These are phyloP conservation scores for Penicillium sp. DNA, from an alignment of 2,329 filamentous ascomycete species.

Conservation along the genomic window DNA sequence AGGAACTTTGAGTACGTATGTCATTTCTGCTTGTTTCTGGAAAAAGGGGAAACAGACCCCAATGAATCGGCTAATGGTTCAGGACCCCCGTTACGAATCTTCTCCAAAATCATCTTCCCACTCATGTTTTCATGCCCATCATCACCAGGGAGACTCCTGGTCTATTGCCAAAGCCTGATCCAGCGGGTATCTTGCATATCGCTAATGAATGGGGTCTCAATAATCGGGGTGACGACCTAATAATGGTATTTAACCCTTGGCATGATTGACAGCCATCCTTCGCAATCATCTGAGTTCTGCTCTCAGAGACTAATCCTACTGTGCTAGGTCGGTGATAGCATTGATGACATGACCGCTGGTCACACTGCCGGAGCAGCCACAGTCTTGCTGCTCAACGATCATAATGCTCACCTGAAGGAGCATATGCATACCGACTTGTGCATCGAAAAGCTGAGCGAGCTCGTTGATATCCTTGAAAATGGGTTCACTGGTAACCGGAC, in stretches of 20 bases:
- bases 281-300: not conserved
- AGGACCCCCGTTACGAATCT: conserved; percentile 51
- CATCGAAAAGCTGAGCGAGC: conserved; percentile 73
- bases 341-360: conserved; percentile 93
- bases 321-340: conserved; percentile 68
- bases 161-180: conserved; percentile 76
- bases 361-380: conserved; percentile 83
- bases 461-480: conserved; percentile 74
- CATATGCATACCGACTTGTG: conserved; percentile 80
- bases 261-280: not conserved
- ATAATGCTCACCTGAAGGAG: conserved; percentile 70
- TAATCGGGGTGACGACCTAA: conserved; percentile 48
- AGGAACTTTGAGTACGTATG: conserved; percentile 78
- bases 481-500: conserved; percentile 66
- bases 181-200: conserved; percentile 86
- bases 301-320: not conserved
- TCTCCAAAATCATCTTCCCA: conserved; percentile 72
- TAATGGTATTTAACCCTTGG: conserved; percentile 37
- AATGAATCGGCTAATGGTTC: not conserved
- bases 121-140: conserved; percentile 73
- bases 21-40: conserved; percentile 1
- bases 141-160: conserved; percentile 79
- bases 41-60: not conserved
- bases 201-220: conserved; percentile 73
- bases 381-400: conserved; percentile 84